These are phyloP conservation scores for Abrus precatorius DNA, from an alignment of 306 rosid species.

Conservation along the genomic window DNA sequence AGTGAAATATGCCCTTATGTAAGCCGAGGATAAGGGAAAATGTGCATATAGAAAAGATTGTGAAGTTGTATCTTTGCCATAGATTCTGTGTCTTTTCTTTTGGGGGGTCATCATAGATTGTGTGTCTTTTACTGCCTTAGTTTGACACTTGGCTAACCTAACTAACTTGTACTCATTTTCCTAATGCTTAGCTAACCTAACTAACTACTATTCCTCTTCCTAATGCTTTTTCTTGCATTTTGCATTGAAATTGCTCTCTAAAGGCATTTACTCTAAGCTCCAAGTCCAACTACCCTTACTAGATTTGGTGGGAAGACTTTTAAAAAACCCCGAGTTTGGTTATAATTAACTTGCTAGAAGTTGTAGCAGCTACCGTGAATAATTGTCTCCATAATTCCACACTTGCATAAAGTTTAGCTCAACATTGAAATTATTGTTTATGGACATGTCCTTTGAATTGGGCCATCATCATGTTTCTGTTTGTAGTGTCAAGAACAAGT, in stretches of 20 bases:
- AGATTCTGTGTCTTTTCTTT: slow-evolving; percentile 41
- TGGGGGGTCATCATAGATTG: too few relatives aligned
- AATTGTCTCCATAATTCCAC: not conserved
- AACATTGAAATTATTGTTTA: not conserved
- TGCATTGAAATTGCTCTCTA: slow-evolving; percentile 24
- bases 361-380: slow-evolving; percentile 26
- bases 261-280: slow-evolving; percentile 40
- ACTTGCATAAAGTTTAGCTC: too few relatives aligned
- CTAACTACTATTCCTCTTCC: slow-evolving; percentile 26
- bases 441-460: slow-evolving; percentile 8
- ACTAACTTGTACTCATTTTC: slow-evolving; percentile 40
- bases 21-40: slow-evolving; percentile 56
- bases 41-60: slow-evolving; percentile 44
- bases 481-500: slow-evolving; percentile 13
- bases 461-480: slow-evolving; percentile 16
- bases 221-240: slow-evolving; percentile 31
- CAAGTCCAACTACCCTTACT: slow-evolving; percentile 23
- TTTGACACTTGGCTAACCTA: slow-evolving; percentile 40
- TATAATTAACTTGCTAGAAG: not conserved
- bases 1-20: not conserved
- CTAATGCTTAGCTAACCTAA: slow-evolving; percentile 45
- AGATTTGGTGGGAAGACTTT: slow-evolving; percentile 52
- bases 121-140: slow-evolving; percentile 29
- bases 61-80: slow-evolving; percentile 42
- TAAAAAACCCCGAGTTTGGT: slow-evolving; percentile 11